phyloP scores from a whole-genome alignment of 2,329 filamentous ascomycete species.

The Epicoccum sorghinum region DNA sequence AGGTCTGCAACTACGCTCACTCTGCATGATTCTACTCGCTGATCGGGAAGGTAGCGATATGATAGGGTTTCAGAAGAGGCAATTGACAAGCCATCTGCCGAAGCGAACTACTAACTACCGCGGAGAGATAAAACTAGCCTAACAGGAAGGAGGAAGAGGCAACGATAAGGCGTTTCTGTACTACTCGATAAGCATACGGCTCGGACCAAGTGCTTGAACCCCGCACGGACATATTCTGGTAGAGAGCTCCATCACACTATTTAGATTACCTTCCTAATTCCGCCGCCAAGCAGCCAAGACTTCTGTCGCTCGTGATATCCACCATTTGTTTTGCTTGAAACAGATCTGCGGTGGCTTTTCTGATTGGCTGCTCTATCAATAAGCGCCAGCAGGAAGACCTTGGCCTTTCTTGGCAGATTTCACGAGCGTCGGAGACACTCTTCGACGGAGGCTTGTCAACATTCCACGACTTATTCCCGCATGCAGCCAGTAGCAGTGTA shows the following conservation, averaged over 20 bases:
- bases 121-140: not conserved
- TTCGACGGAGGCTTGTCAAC: too few relatives aligned
- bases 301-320: conserved; percentile 17
- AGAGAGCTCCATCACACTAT: conserved; percentile 22
- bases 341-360: not conserved
- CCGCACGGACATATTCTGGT: conserved; percentile 20
- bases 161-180: not conserved
- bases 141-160: not conserved
- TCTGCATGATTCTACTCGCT: conserved; percentile 9
- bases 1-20: conserved; percentile 16
- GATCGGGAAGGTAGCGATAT: conserved; percentile 27
- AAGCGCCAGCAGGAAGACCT: too few relatives aligned
- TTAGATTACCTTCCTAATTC: conserved; percentile 28
- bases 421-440: too few relatives aligned
- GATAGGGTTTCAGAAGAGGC: conserved; percentile 19
- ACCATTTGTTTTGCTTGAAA: conserved; percentile 14
- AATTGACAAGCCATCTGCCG: conserved; percentile 19
- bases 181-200: conserved; percentile 13
- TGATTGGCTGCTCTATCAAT: conserved; percentile 9
- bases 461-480: too few relatives aligned
- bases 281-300: conserved; percentile 19
- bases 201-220: conserved; percentile 15
- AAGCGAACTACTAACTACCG: not conserved
- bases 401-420: too few relatives aligned
- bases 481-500: too few relatives aligned